These are phyloP conservation scores for Pulveroboletus sp. DNA, from an alignment of 768 basidiomycete species.

Conservation along the genomic window DNA sequence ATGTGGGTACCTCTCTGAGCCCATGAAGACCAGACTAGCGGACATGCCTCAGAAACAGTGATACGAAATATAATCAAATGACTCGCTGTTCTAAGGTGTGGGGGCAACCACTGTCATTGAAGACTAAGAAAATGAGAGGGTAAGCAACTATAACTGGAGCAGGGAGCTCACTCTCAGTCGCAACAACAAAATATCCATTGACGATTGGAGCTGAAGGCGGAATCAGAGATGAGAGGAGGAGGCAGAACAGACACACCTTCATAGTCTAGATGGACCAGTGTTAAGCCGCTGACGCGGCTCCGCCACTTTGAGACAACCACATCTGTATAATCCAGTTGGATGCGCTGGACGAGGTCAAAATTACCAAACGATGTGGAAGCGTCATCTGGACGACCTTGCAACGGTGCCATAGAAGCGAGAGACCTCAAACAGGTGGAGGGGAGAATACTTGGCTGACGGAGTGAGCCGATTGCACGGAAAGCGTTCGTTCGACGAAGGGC, in stretches of 20 bases:
- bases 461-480: not conserved
- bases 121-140: slow-evolving; percentile 50
- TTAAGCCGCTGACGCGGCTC: slow-evolving; percentile 82
- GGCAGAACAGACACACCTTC: slow-evolving; percentile 53
- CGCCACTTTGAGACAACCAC: slow-evolving; percentile 85
- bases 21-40: slow-evolving; percentile 84
- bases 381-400: slow-evolving; percentile 17
- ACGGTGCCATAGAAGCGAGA: slow-evolving; percentile 29
- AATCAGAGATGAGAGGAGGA: slow-evolving; percentile 14
- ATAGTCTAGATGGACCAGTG: slow-evolving; percentile 86
- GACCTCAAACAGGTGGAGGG: slow-evolving; percentile 5
- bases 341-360: slow-evolving; percentile 75
- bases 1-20: slow-evolving; percentile 92
- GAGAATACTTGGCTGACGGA: not conserved
- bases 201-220: slow-evolving; percentile 68
- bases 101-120: slow-evolving; percentile 91
- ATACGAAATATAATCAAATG: not conserved
- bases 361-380: slow-evolving; percentile 53
- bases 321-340: slow-evolving; percentile 76
- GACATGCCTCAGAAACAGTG: slow-evolving; percentile 1
- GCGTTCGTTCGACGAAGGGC: slow-evolving; percentile 11
- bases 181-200: slow-evolving; percentile 86
- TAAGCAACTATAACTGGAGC: not conserved
- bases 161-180: slow-evolving; percentile 72
- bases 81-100: slow-evolving; percentile 94